Evolutionary conservation across 2,329 filamentous ascomycete genomes (phyloP), one percentile per base, ranked within the genome.

Genomic region (Dothideomycetes sp.): DNA sequence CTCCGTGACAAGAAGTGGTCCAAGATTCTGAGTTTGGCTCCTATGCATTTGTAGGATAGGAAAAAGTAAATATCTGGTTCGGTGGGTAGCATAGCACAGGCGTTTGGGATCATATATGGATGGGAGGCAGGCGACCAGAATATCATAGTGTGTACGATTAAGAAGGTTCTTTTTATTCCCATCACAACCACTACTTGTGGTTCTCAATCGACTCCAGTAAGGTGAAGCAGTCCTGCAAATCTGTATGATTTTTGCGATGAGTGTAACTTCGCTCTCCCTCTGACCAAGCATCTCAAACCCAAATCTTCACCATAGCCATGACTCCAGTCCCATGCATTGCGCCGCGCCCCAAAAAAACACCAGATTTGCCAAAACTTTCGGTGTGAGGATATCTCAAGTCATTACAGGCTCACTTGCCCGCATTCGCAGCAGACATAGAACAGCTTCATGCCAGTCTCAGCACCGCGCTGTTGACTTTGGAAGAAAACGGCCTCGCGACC

Each of bases 401-500:
- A 23, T 40, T 23, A 40, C 11, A 28, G 25, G 13, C 28, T 18
- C 3, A 45, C 41, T 15, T 46, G 41, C 18, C 41, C 41, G 65
- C 91, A 98, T 46, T 80, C 78, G 69, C 84, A 91, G 72, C 91
- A 98, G 42, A 98, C 91, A 49, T 64, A 71, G 56, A 70, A 71
- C 29, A 71, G 62, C 55, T 65, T 67, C 91, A 98, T 98, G 68
- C 91, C 91, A 31, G 91, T 98, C 64, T 96, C 88, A 34, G 86
- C 85, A 52, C 83, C 94, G 64, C 91, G 83, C 69, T 96, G 88
- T 62, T 98, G 91, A 47, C 88, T 95, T 69, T 98, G 91, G 71
- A 98, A 98, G 69, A 94, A 98, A 45, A 98, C 93, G 32, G 88
- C 87, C 66, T 96, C 88, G 53, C 79, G 78, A 62, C 91, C 83